These are phyloP conservation scores for Penicillium capsulatum DNA, from an alignment of 2,329 filamentous ascomycete genomes.

Conservation along the genomic window DNA sequence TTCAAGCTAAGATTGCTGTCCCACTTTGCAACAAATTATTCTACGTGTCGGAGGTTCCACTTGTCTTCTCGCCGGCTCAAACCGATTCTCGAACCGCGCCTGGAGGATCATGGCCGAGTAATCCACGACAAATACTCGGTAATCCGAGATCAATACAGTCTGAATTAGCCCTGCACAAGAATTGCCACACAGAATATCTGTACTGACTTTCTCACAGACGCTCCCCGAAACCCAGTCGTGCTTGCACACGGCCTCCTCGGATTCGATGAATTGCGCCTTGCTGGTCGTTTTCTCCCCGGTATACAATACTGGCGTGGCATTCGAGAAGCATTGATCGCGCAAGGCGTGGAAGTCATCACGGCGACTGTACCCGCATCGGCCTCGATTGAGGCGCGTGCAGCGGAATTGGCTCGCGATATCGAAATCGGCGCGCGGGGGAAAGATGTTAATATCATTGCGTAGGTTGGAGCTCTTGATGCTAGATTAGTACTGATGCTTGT, in stretches of 20 bases:
- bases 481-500: not conserved
- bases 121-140: constrained; percentile 61
- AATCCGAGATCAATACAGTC: constrained; percentile 53
- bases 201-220: constrained; percentile 21
- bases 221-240: constrained; percentile 56
- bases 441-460: constrained; percentile 63
- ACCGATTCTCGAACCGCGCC: constrained; percentile 44
- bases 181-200: too few relatives aligned
- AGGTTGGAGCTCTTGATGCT: constrained; percentile 27
- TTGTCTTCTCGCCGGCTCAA: constrained; percentile 12
- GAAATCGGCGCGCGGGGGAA: constrained; percentile 51
- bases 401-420: constrained; percentile 52
- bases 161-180: too few relatives aligned
- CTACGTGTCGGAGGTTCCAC: constrained; percentile 10
- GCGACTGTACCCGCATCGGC: constrained; percentile 57
- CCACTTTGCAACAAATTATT: not conserved
- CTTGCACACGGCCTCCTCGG: constrained; percentile 63
- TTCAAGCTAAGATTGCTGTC: not conserved
- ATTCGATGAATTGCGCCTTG: constrained; percentile 59
- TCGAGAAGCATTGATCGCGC: constrained; percentile 53
- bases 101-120: constrained; percentile 49
- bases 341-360: constrained; percentile 59
- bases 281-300: constrained; percentile 52
- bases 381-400: constrained; percentile 56
- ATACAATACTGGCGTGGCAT: constrained; percentile 64